These are phyloP conservation scores for Leccinum obscurum DNA, from an alignment of 768 basidiomycete genomes.

Conservation along the genomic window DNA sequence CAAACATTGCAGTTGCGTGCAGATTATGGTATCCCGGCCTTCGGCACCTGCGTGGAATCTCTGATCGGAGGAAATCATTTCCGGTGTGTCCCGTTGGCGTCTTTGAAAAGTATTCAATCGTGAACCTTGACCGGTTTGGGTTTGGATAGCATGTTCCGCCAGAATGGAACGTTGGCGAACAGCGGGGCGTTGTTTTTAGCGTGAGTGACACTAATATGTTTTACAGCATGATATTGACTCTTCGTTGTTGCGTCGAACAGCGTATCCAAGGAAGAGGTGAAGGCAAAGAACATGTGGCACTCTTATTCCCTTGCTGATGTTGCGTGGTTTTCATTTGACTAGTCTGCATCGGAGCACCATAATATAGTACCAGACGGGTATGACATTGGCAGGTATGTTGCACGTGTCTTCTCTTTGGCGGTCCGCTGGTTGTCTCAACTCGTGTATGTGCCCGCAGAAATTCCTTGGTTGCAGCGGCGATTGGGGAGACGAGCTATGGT, in stretches of 20 bases:
- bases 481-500: constrained; percentile 39
- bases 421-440: not conserved
- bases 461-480: constrained; percentile 37
- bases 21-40: constrained; percentile 36
- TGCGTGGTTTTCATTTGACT: not conserved
- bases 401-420: not conserved
- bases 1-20: constrained; percentile 47
- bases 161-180: constrained; percentile 55
- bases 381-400: constrained; percentile 43
- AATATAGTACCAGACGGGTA: constrained; percentile 49
- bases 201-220: constrained; percentile 33
- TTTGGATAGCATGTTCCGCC: constrained; percentile 44
- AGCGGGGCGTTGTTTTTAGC: constrained; percentile 58
- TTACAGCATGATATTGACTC: not conserved
- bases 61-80: constrained; percentile 50
- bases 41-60: constrained; percentile 49
- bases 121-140: not conserved
- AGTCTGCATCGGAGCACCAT: constrained; percentile 39
- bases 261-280: constrained; percentile 48
- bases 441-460: constrained; percentile 29
- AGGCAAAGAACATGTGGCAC: not conserved
- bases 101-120: not conserved
- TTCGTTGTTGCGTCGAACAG: constrained; percentile 23
- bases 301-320: not conserved
- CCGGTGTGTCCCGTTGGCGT: constrained; percentile 30